phyloP scores from a whole-genome alignment of 2,329 filamentous ascomycete species.

The Endoconidiophora polonica region DNA sequence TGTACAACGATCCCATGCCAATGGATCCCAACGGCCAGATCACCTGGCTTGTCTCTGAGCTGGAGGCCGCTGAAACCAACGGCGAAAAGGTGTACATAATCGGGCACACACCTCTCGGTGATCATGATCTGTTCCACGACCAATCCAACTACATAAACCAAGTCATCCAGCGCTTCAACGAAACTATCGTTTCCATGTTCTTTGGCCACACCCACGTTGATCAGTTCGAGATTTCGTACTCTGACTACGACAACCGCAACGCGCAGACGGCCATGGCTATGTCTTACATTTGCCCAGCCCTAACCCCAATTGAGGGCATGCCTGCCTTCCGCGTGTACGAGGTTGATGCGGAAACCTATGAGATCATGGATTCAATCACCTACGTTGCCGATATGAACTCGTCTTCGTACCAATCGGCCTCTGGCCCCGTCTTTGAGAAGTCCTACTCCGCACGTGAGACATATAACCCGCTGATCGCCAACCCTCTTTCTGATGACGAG shows the following conservation, averaged over 20 bases:
- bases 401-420: conserved; percentile 25
- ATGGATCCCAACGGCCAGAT: conserved; percentile 35
- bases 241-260: conserved; percentile 26
- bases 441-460: conserved; percentile 39
- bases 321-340: conserved; percentile 42
- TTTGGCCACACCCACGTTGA: conserved; percentile 42
- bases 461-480: conserved; percentile 30
- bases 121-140: conserved; percentile 34
- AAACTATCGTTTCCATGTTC: conserved; percentile 38
- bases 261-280: conserved; percentile 29
- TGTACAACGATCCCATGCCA: conserved; percentile 33
- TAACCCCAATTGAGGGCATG: conserved; percentile 38
- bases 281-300: conserved; percentile 37
- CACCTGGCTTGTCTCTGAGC: conserved; percentile 35
- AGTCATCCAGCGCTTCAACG: conserved; percentile 34
- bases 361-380: conserved; percentile 34
- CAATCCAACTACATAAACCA: conserved; percentile 35
- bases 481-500: conserved; percentile 23
- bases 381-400: conserved; percentile 37
- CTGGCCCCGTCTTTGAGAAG: conserved; percentile 32
- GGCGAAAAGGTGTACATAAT: conserved; percentile 39
- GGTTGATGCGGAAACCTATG: conserved; percentile 39
- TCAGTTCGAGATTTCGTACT: conserved; percentile 38
- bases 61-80: conserved; percentile 34
- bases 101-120: conserved; percentile 38